Base-by-base conservation (phyloP, 1,139 yeast species). In the Kodamaea suecica region DNA sequence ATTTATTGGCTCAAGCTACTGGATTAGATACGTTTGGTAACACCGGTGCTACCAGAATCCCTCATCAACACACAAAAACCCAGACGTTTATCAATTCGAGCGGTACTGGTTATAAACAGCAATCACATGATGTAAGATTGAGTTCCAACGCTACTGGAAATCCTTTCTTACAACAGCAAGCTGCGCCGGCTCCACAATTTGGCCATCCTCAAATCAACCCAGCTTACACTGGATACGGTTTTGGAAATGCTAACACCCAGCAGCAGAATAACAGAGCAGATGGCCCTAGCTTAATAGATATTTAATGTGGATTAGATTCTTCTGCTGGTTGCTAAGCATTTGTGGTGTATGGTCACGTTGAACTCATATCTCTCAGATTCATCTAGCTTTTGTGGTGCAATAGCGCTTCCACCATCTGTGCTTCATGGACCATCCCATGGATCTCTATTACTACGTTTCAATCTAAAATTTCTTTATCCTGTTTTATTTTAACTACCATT, bases 11-110 rank as follows among this genome's bases (percentile, higher is more conserved):
- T 9, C 78, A 81, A 37, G 97, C 96, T 25, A 85, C 95, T 1
- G 97, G 97, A 16, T 69, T 88, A 38, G 98, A 92, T 60, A 90
- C 97, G 0, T 92, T 86, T 59, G 98, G 98, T 60, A 92, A 92
- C 59, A 82, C 87, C 4, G 98, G 98, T 36, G 84, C 83, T 11
- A 63, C 81, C 19, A 80, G 97, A 63, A 76, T 92, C 40, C 95
- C 97, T 9, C 95, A 95, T 35, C 97, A 92, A 54, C 95, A 85
- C 57, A 90, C 97, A 1, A 78, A 76, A 47, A 79, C 94, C 6
- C 80, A 82, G 12, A 80, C 77, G 14, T 88, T 87, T 55, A 74
- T 90, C 50, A 87, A 85, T 59, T 84, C 96, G 11, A 81, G 83
- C 45, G 95, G 95, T 47, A 84, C 95, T 3, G 97, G 97, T 30